Evolutionary conservation across 164 flowering plant genomes (phyloP).

Genomic region (Liquidambar formosana): DNA sequence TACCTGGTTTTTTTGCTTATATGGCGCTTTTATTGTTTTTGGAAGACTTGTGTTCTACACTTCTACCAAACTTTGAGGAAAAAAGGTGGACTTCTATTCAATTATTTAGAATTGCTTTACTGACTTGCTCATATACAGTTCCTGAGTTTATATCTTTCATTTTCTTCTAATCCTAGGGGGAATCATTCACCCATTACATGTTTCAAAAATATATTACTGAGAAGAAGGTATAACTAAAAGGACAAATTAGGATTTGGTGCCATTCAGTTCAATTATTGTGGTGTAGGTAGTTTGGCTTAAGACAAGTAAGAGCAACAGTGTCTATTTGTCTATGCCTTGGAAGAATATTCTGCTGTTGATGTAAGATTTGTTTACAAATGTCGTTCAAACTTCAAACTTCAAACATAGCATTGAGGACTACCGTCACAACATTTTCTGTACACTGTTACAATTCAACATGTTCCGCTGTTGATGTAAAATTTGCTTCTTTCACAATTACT

Average conservation of each 20-base stretch:
- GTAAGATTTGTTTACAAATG: not conserved
- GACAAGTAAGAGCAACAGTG: conserved; percentile 10
- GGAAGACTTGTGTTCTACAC: too few relatives aligned
- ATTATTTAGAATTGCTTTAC: not conserved
- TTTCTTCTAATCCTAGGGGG: not conserved
- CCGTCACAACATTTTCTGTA: too few relatives aligned
- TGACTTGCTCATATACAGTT: not conserved
- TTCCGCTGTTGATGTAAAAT: too few relatives aligned
- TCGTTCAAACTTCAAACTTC: not conserved
- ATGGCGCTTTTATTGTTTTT: too few relatives aligned
- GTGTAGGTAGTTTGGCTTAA: not conserved
- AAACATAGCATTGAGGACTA: too few relatives aligned
- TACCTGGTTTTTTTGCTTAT: too few relatives aligned
- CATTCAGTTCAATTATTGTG: not conserved
- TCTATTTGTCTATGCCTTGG: conserved; percentile 8
- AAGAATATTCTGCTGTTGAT: conserved; percentile 11
- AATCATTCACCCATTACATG: not conserved
- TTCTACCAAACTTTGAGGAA: too few relatives aligned
- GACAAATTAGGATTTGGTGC: not conserved
- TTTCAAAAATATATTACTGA: not conserved
- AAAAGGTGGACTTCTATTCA: too few relatives aligned
- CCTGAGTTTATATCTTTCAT: not conserved
- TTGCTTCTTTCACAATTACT: too few relatives aligned
- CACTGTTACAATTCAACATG: too few relatives aligned
- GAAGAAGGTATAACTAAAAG: not conserved